These are phyloP conservation scores for Triticum dicoccoides DNA, from an alignment of 176 grass and related monocot genomes.

Conservation along the genomic window DNA sequence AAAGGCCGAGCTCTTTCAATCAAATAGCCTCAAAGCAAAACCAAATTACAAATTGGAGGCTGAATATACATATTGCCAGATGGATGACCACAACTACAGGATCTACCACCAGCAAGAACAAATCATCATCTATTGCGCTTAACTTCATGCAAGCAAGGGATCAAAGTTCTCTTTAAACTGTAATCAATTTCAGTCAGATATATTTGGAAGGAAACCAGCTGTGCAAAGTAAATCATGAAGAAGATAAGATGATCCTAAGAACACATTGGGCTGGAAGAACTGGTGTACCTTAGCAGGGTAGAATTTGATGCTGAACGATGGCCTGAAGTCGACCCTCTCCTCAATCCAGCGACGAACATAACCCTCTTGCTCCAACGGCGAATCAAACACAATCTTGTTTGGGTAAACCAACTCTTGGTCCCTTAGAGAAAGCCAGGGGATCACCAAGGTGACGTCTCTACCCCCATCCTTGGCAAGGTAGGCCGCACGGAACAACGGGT, in stretches of 20 bases:
- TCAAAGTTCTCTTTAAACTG: background rate
- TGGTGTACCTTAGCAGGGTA: constrained; percentile 78
- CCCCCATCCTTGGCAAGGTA: constrained; percentile 68
- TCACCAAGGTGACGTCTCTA: constrained; percentile 71
- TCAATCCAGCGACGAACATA: constrained; percentile 77
- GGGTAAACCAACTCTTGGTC: constrained; percentile 91
- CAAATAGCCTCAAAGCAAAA: background rate
- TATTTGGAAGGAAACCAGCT: background rate
- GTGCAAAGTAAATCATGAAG: background rate
- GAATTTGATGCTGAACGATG: constrained; percentile 73
- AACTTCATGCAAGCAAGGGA: constrained; percentile 11
- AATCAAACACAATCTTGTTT: constrained; percentile 53
- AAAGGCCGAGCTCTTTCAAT: constrained; percentile 1
- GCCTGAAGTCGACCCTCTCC: constrained; percentile 59
- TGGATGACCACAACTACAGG: background rate
- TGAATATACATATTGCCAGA: background rate
- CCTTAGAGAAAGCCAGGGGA: constrained; percentile 77
- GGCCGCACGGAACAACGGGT: constrained; percentile 68
- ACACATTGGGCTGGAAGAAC: background rate
- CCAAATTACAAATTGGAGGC: background rate
- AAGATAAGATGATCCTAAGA: background rate
- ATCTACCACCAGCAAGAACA: background rate
- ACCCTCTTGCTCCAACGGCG: constrained; percentile 67
- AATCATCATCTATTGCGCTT: background rate
- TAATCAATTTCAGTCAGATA: background rate